A percentile compares a stretch with the other conserved stretches of the same genome.
phyloP scores from a whole-genome alignment of 208 protist species.

The Leptomonas pyrrhocoris region DNA sequence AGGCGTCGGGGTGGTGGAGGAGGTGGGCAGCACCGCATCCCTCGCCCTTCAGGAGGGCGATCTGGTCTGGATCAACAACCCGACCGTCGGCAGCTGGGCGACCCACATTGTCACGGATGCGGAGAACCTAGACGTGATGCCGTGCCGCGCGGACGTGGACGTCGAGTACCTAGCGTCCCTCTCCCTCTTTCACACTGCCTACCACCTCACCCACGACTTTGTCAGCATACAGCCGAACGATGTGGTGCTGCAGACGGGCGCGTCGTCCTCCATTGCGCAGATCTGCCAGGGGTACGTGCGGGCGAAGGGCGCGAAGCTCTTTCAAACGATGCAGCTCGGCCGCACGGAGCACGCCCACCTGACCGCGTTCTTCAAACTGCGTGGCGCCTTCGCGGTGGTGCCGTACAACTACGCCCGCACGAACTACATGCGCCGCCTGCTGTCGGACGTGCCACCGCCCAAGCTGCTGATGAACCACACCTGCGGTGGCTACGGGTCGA shows the following conservation, averaged over 20 bases:
- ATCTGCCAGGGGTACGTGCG: conserved; percentile 90
- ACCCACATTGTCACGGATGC: conserved; percentile 89
- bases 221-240: conserved; percentile 91
- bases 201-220: conserved; percentile 95
- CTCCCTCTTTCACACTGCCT: conserved; percentile 96
- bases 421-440: conserved; percentile 91
- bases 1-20: conserved; percentile 95
- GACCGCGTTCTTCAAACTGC: conserved; percentile 83
- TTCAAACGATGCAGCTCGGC: conserved; percentile 90
- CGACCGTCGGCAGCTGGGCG: conserved; percentile 89
- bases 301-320: conserved; percentile 87
- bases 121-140: conserved; percentile 86
- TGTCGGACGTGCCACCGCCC: conserved; percentile 93
- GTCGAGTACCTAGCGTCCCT: conserved; percentile 94
- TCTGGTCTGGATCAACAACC: conserved; percentile 93
- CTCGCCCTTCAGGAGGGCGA: conserved; percentile 87
- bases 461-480: conserved; percentile 95
- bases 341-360: conserved; percentile 88
- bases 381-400: conserved; percentile 83
- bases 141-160: conserved; percentile 88
- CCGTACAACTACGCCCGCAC: conserved; percentile 87
- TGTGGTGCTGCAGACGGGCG: conserved; percentile 87
- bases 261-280: conserved; percentile 84
- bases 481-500: conserved; percentile 90
- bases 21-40: conserved; percentile 83